These are phyloP conservation scores for Beauveria varroae DNA, from an alignment of 2,329 filamentous ascomycete species.

Conservation along the genomic window DNA sequence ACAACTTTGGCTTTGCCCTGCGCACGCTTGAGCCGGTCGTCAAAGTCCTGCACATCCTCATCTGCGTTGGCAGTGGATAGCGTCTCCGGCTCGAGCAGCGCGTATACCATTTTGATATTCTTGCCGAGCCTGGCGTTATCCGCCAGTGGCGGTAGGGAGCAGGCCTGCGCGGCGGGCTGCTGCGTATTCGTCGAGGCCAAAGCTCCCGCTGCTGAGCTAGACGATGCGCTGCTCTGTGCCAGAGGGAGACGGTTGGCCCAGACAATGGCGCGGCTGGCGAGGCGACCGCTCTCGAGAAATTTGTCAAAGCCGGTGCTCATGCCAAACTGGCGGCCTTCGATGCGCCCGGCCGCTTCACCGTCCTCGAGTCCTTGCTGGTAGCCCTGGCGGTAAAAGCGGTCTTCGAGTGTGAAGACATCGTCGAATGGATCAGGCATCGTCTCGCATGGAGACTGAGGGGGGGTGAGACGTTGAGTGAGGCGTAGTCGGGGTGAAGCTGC, in stretches of 20 bases:
- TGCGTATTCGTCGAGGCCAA: not conserved
- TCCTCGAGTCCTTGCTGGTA: conserved; percentile 68
- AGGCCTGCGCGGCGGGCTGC: conserved; percentile 5
- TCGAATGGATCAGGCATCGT: conserved; percentile 44
- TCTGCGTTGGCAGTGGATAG: conserved; percentile 78
- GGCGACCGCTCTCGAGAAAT: conserved; percentile 68
- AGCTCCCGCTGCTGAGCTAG: not conserved
- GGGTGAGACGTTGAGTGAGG: not conserved
- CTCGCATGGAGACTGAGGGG: conserved; percentile 14
- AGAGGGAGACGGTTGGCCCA: conserved; percentile 65
- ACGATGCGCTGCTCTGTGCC: not conserved
- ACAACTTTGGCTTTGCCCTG: conserved; percentile 80
- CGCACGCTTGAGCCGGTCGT: conserved; percentile 78
- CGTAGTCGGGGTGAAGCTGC: not conserved
- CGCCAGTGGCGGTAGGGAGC: conserved; percentile 36
- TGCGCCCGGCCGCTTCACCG: conserved; percentile 67
- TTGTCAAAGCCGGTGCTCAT: conserved; percentile 92
- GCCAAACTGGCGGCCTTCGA: conserved; percentile 85
- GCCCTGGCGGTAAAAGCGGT: conserved; percentile 73
- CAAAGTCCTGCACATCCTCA: conserved; percentile 83
- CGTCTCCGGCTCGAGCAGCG: conserved; percentile 70
- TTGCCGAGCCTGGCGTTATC: conserved; percentile 62
- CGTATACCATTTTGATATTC: conserved; percentile 68
- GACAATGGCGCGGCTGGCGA: conserved; percentile 73
- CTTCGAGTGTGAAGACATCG: conserved; percentile 52